phyloP scores from a whole-genome alignment of 305 asterid genomes.

The Euphrasia arctica region DNA sequence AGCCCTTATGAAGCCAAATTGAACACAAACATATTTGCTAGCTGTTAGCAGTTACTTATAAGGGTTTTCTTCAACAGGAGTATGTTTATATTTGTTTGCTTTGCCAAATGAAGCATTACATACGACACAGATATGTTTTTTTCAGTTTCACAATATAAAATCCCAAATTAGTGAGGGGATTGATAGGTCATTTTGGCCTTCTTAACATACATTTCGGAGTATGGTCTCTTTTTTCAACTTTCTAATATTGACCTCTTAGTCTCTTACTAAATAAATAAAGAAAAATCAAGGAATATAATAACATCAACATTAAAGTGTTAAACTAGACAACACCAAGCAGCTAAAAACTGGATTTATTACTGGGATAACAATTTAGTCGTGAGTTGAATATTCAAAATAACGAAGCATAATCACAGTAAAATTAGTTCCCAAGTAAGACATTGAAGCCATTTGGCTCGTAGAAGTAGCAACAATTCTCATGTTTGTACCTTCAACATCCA shows the following conservation, averaged over 20 bases:
- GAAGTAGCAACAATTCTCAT: conserved; percentile 14
- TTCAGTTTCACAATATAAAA: conserved; percentile 7
- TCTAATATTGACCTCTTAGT: background rate
- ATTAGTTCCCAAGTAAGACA: conserved; percentile 11
- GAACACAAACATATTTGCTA: conserved; percentile 15
- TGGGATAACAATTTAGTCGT: conserved; percentile 7
- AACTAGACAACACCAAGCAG: conserved; percentile 21
- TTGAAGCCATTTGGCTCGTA: conserved; percentile 15
- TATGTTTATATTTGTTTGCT: conserved; percentile 13
- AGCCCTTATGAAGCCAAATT: conserved; percentile 18
- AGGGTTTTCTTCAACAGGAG: background rate
- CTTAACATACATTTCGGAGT: conserved; percentile 10
- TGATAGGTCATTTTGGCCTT: conserved; percentile 11
- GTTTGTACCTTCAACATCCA: conserved; percentile 89
- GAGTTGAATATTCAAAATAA: conserved; percentile 9
- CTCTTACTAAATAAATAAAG: conserved; percentile 5
- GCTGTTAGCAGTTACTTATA: conserved; percentile 13
- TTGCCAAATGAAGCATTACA: background rate
- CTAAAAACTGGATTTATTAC: conserved; percentile 16
- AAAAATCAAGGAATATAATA: conserved; percentile 4
- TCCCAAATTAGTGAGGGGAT: conserved; percentile 18
- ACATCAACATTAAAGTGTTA: conserved; percentile 1
- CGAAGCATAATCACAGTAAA: conserved; percentile 13
- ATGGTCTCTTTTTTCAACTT: conserved; percentile 4
- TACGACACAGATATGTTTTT: background rate